These are phyloP conservation scores for Botryosphaeria dothidea DNA, from an alignment of 2,329 filamentous ascomycete species.

Conservation along the genomic window DNA sequence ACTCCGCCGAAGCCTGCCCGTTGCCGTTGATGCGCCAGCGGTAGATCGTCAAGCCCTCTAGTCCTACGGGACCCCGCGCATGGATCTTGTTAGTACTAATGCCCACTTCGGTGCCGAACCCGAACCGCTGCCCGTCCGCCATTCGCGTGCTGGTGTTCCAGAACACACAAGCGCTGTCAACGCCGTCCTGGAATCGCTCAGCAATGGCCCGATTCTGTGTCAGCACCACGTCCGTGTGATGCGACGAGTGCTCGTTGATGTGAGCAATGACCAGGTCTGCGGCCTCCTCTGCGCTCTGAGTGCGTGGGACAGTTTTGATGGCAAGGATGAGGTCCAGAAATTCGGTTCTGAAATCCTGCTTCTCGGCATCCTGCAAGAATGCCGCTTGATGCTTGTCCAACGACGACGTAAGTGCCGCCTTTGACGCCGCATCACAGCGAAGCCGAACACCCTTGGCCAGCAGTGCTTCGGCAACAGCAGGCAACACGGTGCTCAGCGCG, in stretches of 20 bases:
- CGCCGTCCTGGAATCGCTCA: slow-evolving; percentile 77
- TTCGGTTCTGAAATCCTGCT: slow-evolving; percentile 81
- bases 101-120: slow-evolving; percentile 96
- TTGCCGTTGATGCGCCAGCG: slow-evolving; percentile 88
- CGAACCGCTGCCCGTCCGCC: slow-evolving; percentile 94
- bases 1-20: slow-evolving; percentile 79
- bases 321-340: slow-evolving; percentile 84
- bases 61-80: slow-evolving; percentile 84
- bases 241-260: slow-evolving; percentile 89
- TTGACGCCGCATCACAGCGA: slow-evolving; percentile 73
- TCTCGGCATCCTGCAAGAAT: slow-evolving; percentile 64
- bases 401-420: slow-evolving; percentile 58
- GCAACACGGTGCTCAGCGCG: slow-evolving; percentile 67
- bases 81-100: slow-evolving; percentile 99
- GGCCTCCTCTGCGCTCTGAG: slow-evolving; percentile 23
- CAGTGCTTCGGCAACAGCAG: slow-evolving; percentile 71
- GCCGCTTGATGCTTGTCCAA: slow-evolving; percentile 44
- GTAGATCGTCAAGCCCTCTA: slow-evolving; percentile 95
- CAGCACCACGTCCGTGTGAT: slow-evolving; percentile 91
- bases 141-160: slow-evolving; percentile 96
- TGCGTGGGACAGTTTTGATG: slow-evolving; percentile 69
- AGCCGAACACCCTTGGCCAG: slow-evolving; percentile 76
- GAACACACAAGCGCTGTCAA: slow-evolving; percentile 91
- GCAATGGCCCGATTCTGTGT: slow-evolving; percentile 69
- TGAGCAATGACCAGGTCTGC: slow-evolving; percentile 76